Base-by-base conservation (phyloP, 306 rosid species). In the Rubus parviflorus region DNA sequence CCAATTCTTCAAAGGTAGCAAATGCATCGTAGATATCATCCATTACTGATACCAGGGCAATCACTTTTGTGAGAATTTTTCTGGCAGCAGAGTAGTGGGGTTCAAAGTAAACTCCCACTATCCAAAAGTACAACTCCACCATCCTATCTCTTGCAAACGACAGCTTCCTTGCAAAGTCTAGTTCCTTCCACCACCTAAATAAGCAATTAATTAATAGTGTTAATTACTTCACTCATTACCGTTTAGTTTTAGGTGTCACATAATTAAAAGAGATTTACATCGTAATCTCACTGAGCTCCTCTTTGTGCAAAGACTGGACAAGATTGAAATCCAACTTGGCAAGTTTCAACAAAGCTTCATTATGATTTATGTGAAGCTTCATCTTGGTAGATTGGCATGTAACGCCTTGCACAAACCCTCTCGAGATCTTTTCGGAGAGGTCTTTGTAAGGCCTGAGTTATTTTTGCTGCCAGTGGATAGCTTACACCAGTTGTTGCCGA, bases 181-280 rank as follows among this genome's bases (percentile, higher is more conserved):
- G 79, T n/a, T 73, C 82, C 30, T 80, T 83, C 92, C 95, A 90
- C 92, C 92, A 90, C 77, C 89, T 83, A 47, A 16, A 38, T 1
- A 58, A 46, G 30, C 19, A 7, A 20, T n/a, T 22, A 56, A 56
- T 56, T 22, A 56, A 56, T 56, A 8, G 30, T 56, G 3, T 56
- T 56, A 56, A 20, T 48, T n/a, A 54, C 22, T 57, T 14, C 6
- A 22, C 38, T 23, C 37, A 4, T 11, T 23, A 7, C 40, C 6
- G 23, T 7, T 58, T 60, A 60, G 40, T 57, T 57, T 23, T 61
- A 11, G 54, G 56, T 51, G 56, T 13, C 19, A 5, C 19, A 20
- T 19, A 8, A 17, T 61, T 25, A 11, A 6, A 30, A 25, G 5
- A 13, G 19, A 22, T 70, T 74, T 56, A 85, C 88, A 76, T 87